Evolutionary conservation across 2,329 filamentous ascomycete genomes (phyloP).

Genomic region (Claviceps monticola): DNA sequence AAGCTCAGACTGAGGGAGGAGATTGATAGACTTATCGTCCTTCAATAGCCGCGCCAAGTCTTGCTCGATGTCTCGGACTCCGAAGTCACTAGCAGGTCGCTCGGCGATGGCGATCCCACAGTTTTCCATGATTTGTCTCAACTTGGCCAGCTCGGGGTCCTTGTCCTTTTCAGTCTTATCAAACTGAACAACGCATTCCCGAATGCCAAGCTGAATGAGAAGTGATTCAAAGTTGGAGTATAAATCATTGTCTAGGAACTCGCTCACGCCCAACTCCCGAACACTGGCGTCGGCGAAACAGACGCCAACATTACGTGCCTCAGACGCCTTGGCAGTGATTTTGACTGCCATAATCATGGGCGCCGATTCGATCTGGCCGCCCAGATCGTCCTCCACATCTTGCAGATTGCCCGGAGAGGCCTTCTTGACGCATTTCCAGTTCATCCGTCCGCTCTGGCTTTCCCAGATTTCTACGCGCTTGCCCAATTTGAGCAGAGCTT

Average conservation of each 20-base stretch:
- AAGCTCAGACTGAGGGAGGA: conserved; percentile 77
- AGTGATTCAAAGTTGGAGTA: conserved; percentile 97
- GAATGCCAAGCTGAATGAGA: conserved; percentile 89
- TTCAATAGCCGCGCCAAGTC: conserved; percentile 79
- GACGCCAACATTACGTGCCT: conserved; percentile 78
- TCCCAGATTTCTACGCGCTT: conserved; percentile 88
- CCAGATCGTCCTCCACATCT: conserved; percentile 91
- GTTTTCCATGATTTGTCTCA: conserved; percentile 78
- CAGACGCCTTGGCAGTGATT: conserved; percentile 72
- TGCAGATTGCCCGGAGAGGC: conserved; percentile 93
- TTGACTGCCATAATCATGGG: conserved; percentile 95
- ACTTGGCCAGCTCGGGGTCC: conserved; percentile 76
- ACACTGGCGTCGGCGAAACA: conserved; percentile 98
- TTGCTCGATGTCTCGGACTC: conserved; percentile 85
- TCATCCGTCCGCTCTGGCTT: conserved; percentile 60
- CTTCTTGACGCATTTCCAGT: conserved; percentile 85
- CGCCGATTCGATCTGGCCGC: conserved; percentile 70
- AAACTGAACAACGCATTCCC: conserved; percentile 76
- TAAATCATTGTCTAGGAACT: conserved; percentile 96
- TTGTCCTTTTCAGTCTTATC: conserved; percentile 72
- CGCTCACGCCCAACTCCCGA: conserved; percentile 86
- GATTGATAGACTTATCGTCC: conserved; percentile 64
- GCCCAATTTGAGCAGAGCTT: conserved; percentile 81
- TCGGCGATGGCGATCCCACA: conserved; percentile 86
- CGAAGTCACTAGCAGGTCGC: conserved; percentile 63